phyloP scores from a whole-genome alignment of 257 asterid genomes.

The Nicotiana noctiflora region DNA sequence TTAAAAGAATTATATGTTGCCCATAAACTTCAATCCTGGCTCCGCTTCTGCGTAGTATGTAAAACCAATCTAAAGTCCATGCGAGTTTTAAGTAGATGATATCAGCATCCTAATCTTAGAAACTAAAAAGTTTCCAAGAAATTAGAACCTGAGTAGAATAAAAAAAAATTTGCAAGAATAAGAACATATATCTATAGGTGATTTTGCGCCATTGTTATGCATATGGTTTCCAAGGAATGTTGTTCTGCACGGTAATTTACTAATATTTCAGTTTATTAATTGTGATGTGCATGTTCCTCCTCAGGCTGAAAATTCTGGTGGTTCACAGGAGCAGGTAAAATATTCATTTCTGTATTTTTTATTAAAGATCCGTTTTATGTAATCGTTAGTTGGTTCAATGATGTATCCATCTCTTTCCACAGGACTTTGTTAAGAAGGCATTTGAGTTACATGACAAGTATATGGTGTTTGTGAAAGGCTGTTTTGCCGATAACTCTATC shows the following conservation, averaged over 20 bases:
- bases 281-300: conserved; percentile 11
- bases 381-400: neutral
- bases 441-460: conserved; percentile 46
- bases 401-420: neutral
- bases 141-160: neutral
- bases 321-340: conserved; percentile 37
- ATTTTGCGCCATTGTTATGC: neutral
- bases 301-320: conserved; percentile 34
- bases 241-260: neutral
- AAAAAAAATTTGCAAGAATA: neutral
- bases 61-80: neutral
- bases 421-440: conserved; percentile 35
- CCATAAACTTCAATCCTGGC: too few species aligned
- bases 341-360: neutral
- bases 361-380: neutral
- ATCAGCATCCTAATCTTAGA: neutral
- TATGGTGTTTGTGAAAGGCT: conserved; percentile 26
- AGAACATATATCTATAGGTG: neutral
- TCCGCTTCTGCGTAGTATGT: neutral
- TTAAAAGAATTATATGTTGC: too few species aligned
- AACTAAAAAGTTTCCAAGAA: neutral
- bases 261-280: neutral
- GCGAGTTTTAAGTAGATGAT: neutral
- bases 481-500: conserved; percentile 30
- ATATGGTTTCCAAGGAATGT: neutral